Percentiles rank a stretch among this genome's conserved stretches.
phyloP scores from a whole-genome alignment of 2,329 filamentous ascomycete genomes.

The Incumbomyces lentus region DNA sequence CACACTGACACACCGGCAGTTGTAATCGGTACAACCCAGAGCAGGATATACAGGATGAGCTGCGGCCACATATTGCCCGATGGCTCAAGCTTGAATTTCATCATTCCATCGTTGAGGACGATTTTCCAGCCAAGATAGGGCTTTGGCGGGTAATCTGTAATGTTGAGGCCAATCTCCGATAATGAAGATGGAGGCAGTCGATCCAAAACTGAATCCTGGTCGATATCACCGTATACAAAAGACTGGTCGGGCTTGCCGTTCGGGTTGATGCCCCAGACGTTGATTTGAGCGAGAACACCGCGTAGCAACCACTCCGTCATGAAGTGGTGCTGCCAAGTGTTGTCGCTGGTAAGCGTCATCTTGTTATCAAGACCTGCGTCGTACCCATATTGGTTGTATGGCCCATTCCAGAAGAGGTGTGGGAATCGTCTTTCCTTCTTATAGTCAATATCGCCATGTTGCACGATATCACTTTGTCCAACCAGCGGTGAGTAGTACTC shows the following conservation, averaged over 20 bases:
- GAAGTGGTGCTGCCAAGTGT: slow-evolving; percentile 49
- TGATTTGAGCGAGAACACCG: slow-evolving; percentile 51
- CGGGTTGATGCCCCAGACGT: slow-evolving; percentile 57
- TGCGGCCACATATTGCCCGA: slow-evolving; percentile 45
- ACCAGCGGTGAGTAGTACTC: slow-evolving; percentile 53
- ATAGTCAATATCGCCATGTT: slow-evolving; percentile 46
- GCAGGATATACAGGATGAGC: slow-evolving; percentile 44
- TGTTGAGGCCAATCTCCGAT: slow-evolving; percentile 47
- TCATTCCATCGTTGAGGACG: slow-evolving; percentile 44
- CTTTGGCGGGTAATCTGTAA: slow-evolving; percentile 44
- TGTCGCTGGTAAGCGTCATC: slow-evolving; percentile 41
- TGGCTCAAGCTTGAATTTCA: slow-evolving; percentile 43
- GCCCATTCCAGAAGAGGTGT: slow-evolving; percentile 52
- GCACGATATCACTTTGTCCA: slow-evolving; percentile 50
- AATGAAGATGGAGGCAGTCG: slow-evolving; percentile 51
- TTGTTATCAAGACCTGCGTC: slow-evolving; percentile 48
- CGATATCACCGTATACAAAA: slow-evolving; percentile 51
- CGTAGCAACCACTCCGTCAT: slow-evolving; percentile 46
- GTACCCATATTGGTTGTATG: slow-evolving; percentile 54
- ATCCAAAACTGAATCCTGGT: slow-evolving; percentile 51
- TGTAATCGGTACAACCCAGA: slow-evolving; percentile 44
- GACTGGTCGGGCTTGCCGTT: slow-evolving; percentile 52
- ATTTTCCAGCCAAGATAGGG: slow-evolving; percentile 48
- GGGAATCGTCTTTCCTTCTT: slow-evolving; percentile 45
- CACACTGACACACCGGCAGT: slow-evolving; percentile 43